Evolutionary conservation across 192 early-diverging fungal genomes (phyloP), one percentile per base, ranked within the genome.

Genomic region (Entomortierella lignicola): DNA sequence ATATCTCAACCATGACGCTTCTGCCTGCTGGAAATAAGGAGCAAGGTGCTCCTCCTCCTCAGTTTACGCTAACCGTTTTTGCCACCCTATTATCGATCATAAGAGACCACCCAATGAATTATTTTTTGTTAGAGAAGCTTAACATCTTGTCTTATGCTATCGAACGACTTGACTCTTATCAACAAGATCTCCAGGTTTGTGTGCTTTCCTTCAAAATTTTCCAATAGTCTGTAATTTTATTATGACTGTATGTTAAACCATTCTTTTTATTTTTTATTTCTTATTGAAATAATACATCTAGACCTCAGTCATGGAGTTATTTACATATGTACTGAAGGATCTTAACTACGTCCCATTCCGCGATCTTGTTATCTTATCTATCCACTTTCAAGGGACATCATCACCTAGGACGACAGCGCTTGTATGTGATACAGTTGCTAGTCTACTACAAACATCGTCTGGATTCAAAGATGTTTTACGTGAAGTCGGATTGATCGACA

Each of bases 281-380:
- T 21, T 58, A 12, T 60, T 2, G 15, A 30, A 1, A 21, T 8
- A 72, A n/a, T n/a, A 8, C 30, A 30, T 32, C 30, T 30, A 89
- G 85, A 65, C 66, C 12, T 75, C 80, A 12, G 83, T 86, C 26
- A 69, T 91, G 71, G 81, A 85, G 44, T 66, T 90, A 8, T 72
- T 91, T 18, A 63, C 69, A 11, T 89, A 82, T 70, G 83, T 88
- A 29, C 83, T 90, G 72, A 69, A 77, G 41, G 83, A 86, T 74
- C 60, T 91, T 13, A 86, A 89, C 57, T 91, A 91, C 66, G 89
- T 90, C 1, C 89, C 90, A 3, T 89, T 91, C 61, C 83, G 86
- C 32, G 86, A 88, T 34, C 66, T 87, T 26, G 85, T 85, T 17
- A 84, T 90, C 15, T 56, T 86, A 20, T 85, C 79, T 1, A 70